These are phyloP conservation scores for Tilletiaria anomala DNA, from an alignment of 1,284 basidiomycete species.

Conservation along the genomic window DNA sequence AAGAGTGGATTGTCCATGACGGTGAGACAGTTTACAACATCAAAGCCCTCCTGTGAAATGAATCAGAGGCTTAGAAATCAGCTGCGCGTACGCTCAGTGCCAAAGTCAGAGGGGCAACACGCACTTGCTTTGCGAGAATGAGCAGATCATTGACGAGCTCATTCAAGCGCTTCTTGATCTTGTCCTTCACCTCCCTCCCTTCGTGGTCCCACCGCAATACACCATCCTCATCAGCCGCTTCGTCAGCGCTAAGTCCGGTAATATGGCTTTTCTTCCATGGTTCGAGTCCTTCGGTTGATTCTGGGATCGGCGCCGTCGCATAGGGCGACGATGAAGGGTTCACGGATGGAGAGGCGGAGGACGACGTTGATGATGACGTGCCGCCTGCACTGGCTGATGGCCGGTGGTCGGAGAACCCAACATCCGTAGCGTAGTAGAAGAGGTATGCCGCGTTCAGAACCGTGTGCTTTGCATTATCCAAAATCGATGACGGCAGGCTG, in stretches of 20 bases:
- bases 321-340: slow-evolving; percentile 3
- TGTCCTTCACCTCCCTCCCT: slow-evolving; percentile 49
- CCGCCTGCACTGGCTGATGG: too few relatives aligned
- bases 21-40: slow-evolving; percentile 89
- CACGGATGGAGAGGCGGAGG: background rate
- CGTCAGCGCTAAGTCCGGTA: slow-evolving; percentile 15
- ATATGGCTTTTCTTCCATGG: slow-evolving; percentile 16
- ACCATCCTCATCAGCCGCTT: slow-evolving; percentile 18
- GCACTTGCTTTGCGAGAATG: slow-evolving; percentile 54
- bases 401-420: slow-evolving; percentile 9
- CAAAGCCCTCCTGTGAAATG: slow-evolving; percentile 56
- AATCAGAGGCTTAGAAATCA: background rate
- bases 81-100: background rate
- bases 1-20: slow-evolving; percentile 83
- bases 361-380: slow-evolving; percentile 1
- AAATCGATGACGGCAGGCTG: slow-evolving; percentile 79
- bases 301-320: background rate
- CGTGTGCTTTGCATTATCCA: slow-evolving; percentile 47
- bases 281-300: background rate
- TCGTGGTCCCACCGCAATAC: slow-evolving; percentile 32
- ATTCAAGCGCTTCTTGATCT: slow-evolving; percentile 57
- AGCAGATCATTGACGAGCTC: slow-evolving; percentile 63
- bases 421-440: slow-evolving; percentile 60
- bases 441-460: slow-evolving; percentile 74
- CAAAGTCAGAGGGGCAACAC: slow-evolving; percentile 6